phyloP scores from a whole-genome alignment of 495 filamentous ascomycete species.

The Aspergillus steynii region DNA sequence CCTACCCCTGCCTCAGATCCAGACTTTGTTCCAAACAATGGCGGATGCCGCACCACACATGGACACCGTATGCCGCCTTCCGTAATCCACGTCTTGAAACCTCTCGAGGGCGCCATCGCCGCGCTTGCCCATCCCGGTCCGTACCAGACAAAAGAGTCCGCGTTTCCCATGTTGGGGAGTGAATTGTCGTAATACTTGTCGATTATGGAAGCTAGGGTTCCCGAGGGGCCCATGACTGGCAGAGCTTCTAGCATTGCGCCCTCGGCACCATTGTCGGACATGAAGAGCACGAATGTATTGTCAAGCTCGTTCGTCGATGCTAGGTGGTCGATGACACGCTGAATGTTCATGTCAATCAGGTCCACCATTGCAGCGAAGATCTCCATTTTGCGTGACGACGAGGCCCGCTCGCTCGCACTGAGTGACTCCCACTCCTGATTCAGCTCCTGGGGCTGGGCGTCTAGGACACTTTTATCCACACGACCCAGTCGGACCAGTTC shows the following conservation, averaged over 20 bases:
- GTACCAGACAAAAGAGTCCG: slow-evolving; percentile 65
- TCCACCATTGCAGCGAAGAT: slow-evolving; percentile 66
- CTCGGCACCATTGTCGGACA: slow-evolving; percentile 66
- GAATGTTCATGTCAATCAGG: slow-evolving; percentile 60
- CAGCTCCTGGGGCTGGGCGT: slow-evolving; percentile 53
- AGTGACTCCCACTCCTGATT: slow-evolving; percentile 54
- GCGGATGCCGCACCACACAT: slow-evolving; percentile 49
- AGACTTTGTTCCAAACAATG: slow-evolving; percentile 20
- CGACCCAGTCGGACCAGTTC: slow-evolving; percentile 52
- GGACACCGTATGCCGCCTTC: slow-evolving; percentile 62
- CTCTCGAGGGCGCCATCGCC: slow-evolving; percentile 59
- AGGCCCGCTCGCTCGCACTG: slow-evolving; percentile 47
- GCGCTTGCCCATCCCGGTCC: slow-evolving; percentile 66
- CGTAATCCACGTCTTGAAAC: slow-evolving; percentile 63
- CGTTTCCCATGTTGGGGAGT: slow-evolving; percentile 60
- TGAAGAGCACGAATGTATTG: slow-evolving; percentile 64
- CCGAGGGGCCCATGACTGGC: slow-evolving; percentile 46
- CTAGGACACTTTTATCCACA: slow-evolving; percentile 31
- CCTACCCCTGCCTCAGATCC: slow-evolving; percentile 31
- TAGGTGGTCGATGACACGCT: slow-evolving; percentile 57
- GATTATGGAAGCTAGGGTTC: slow-evolving; percentile 51
- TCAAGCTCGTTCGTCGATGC: slow-evolving; percentile 58
- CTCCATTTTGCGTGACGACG: slow-evolving; percentile 58
- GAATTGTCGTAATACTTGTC: slow-evolving; percentile 64
- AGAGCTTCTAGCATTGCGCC: slow-evolving; percentile 61